A percentile compares a stretch with the other conserved stretches of the same genome.
These are phyloP conservation scores for Schwanniomyces sp. DNA, from an alignment of 805 yeast genomes.

Conservation along the genomic window DNA sequence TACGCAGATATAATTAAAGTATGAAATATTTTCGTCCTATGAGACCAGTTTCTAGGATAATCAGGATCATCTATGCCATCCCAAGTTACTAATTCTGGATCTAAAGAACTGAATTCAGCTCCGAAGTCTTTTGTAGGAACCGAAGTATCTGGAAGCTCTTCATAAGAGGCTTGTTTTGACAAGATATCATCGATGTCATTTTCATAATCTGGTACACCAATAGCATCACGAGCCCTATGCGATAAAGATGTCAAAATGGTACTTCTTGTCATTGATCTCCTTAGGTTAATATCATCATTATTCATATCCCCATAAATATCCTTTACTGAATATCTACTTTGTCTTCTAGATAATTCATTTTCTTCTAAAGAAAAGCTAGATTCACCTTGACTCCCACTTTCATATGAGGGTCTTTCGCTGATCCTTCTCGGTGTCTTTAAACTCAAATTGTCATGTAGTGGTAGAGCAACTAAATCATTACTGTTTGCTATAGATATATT, in stretches of 20 bases:
- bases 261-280: slow-evolving; percentile 43
- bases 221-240: slow-evolving; percentile 16
- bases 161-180: not conserved
- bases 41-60: slow-evolving; percentile 64
- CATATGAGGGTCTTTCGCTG: not conserved
- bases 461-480: not conserved
- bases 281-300: slow-evolving; percentile 35
- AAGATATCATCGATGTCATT: not conserved
- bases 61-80: slow-evolving; percentile 59
- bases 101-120: slow-evolving; percentile 50
- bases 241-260: slow-evolving; percentile 42
- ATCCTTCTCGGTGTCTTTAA: not conserved
- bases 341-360: not conserved
- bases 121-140: slow-evolving; percentile 46
- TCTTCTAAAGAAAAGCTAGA: not conserved
- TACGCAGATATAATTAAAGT: slow-evolving; percentile 51
- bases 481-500: not conserved
- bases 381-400: not conserved
- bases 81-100: slow-evolving; percentile 72
- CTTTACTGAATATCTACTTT: slow-evolving; percentile 22
- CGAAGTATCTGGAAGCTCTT: slow-evolving; percentile 21
- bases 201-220: slow-evolving; percentile 4
- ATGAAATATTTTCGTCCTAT: slow-evolving; percentile 39
- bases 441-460: not conserved
- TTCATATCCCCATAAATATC: slow-evolving; percentile 42